Evolutionary conservation across 2,329 filamentous ascomycete species (phyloP), one percentile per base, ranked within the genome.

Genomic region (Torrubiella hemipterigena): DNA sequence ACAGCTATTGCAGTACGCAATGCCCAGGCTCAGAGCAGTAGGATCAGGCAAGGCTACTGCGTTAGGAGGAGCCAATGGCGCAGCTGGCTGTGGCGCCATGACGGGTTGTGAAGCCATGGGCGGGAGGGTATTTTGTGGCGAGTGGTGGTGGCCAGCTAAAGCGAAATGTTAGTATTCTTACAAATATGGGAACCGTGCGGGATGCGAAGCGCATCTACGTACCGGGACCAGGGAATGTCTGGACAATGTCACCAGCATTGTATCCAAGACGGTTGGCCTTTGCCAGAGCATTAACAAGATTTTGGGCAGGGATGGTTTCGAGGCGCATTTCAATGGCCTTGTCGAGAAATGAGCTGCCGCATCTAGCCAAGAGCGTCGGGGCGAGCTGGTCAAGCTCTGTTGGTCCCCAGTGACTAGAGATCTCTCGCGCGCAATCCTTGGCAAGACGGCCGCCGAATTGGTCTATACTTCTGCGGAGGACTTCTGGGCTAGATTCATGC

Each of bases 221-320:
- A n/a, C n/a, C n/a, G n/a, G n/a, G n/a, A n/a, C n/a, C n/a, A n/a
- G n/a, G n/a, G n/a, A n/a, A 11, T 12, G 22, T 14, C 11, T 24
- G 12, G 10, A 70, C 51, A 4, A 68, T 53, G 32, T 74, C 70
- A 19, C 54, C 50, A 0, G 55, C 51, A 30, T 71, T 62, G 33
- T 74, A 75, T 3, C 71, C 71, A 0, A 75, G 58, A 3, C 71
- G 65, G 41, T 72, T 67, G 2, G 69, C 68, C 21, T 62, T 56
- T 3, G 69, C 69, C 14, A 75, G 56, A 11, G 68, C 65, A 35
- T 73, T 73, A 32, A 75, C 64, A 4, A 75, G 57, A 11, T 63
- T 58, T 17, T 66, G 60, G 1, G 67, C 68, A 8, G 61, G 59
- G 31, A 75, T 73, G 2, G 65, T 69, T 27, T 58, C 55, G 4